Conservation (phyloP, 257 asterid genomes). For the Capsicum chinense region DNA sequence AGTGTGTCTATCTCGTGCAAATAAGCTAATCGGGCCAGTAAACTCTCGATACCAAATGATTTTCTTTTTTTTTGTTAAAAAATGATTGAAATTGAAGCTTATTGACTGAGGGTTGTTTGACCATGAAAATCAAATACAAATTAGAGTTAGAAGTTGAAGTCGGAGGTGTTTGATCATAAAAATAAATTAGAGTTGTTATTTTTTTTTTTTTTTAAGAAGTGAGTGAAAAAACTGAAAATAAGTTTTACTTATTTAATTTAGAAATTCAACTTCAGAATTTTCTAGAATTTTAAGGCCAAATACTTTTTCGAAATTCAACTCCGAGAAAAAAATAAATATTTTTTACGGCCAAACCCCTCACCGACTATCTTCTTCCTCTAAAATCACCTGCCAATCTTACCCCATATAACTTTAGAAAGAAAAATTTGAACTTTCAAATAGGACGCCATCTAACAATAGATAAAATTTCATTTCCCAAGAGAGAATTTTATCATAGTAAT, state of each 20-base stretch:
- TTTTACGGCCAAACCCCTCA: no score
- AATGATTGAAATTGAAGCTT: not conserved
- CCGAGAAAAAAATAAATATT: no score
- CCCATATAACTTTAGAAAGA: not conserved
- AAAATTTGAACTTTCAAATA: conserved; percentile 11
- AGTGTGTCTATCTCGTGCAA: not conserved
- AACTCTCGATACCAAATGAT: not conserved
- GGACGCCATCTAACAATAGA: not conserved
- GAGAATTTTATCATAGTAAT: not conserved
- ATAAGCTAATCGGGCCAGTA: not conserved
- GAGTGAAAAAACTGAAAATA: no score
- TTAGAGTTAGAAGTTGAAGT: no score
- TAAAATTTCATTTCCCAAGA: conserved; percentile 5
- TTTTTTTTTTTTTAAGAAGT: no score
- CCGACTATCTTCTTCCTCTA: not conserved
- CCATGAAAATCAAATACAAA: no score
- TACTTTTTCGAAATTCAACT: no score
- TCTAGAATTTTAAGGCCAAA: no score
- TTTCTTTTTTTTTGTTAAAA: not conserved
- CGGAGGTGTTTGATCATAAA: no score
- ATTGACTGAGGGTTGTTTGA: not conserved
- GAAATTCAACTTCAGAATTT: no score
- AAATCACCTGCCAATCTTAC: not conserved
- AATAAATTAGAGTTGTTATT: no score
- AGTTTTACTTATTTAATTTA: no score